Percentiles rank a stretch among this genome's conserved stretches.
Conservation (phyloP, 257 asterid genomes). For the Solanum chilense region DNA sequence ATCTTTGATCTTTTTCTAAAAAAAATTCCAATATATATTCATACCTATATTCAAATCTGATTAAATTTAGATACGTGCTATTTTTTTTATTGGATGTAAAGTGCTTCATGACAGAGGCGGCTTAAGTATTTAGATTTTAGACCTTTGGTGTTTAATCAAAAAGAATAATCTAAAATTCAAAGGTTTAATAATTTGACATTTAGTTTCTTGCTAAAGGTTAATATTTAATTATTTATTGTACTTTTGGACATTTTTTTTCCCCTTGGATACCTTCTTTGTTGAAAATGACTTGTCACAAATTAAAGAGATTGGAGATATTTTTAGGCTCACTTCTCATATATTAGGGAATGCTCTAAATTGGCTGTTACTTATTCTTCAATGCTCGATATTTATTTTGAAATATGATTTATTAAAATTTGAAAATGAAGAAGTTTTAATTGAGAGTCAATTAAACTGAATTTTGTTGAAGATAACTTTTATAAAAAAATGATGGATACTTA, state of each 20-base stretch:
- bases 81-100: not conserved
- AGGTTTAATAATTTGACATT: not conserved
- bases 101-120: not conserved
- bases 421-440: rapidly evolving
- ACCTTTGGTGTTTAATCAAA: not conserved
- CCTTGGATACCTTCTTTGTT: not conserved
- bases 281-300: not conserved
- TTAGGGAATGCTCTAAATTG: not conserved
- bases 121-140: not conserved
- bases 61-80: no score
- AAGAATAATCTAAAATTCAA: not conserved
- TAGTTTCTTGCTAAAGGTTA: not conserved
- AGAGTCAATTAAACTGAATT: no score
- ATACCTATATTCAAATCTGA: no score
- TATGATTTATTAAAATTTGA: rapidly evolving
- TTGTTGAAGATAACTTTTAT: no score
- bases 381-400: no score
- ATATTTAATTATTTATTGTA: not conserved
- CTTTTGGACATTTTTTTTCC: not conserved
- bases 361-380: rapidly evolving
- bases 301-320: not conserved
- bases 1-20: not conserved
- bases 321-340: not conserved
- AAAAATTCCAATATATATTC: no score
- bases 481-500: no score